Evolutionary conservation across 176 grass and related monocot genomes (phyloP).

Genomic region (Rhynchospora tenuis): DNA sequence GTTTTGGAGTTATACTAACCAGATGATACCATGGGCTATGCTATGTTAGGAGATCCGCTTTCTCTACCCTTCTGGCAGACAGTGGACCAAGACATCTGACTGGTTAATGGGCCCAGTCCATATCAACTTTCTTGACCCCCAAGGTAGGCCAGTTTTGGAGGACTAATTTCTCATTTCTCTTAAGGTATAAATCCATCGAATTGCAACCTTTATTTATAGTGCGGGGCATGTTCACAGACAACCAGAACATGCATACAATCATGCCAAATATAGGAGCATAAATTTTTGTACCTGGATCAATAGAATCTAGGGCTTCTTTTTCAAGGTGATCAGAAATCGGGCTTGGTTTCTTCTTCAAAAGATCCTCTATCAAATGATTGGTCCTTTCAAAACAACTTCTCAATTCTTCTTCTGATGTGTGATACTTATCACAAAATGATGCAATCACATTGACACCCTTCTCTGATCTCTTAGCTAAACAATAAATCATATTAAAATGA

Average conservation of each 20-base stretch:
- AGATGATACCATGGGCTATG: not conserved
- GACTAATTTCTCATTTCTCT: not conserved
- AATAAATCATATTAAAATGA: conserved; percentile 11
- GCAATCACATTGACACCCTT: conserved; percentile 76
- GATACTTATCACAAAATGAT: conserved; percentile 80
- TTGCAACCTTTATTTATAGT: conserved; percentile 17
- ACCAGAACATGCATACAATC: not conserved
- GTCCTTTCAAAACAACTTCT: conserved; percentile 69
- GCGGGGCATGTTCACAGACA: not conserved
- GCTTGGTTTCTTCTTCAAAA: conserved; percentile 75
- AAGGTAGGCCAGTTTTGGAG: not conserved
- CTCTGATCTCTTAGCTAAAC: conserved; percentile 80
- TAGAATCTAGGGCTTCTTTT: conserved; percentile 45
- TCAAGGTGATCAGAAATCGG: conserved; percentile 35
- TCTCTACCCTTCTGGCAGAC: not conserved
- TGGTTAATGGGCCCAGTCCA: not conserved
- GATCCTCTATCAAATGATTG: conserved; percentile 62
- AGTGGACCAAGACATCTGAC: not conserved
- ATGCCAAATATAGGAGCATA: not conserved
- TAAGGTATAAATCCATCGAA: not conserved
- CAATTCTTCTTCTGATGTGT: conserved; percentile 85
- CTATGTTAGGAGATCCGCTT: not conserved
- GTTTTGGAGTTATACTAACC: not conserved
- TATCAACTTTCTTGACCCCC: conserved; percentile 6
- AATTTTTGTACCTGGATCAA: conserved; percentile 70